Evolutionary conservation across 257 asterid genomes (phyloP).

Genomic region (Avicennia marina): DNA sequence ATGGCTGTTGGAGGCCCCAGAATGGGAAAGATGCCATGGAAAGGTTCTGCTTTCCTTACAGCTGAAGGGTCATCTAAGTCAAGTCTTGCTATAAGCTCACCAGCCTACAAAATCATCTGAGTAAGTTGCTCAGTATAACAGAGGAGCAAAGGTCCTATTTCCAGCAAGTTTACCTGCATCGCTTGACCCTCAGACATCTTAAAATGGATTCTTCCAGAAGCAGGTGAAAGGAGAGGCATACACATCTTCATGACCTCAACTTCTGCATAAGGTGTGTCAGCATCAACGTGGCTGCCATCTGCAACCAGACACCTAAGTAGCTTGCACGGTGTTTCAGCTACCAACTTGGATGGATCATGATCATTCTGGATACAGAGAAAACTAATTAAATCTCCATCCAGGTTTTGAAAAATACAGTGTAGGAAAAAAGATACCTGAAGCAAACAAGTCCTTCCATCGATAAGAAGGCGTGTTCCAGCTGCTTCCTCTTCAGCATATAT

Average conservation of each 20-base stretch:
- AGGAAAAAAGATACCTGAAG: conserved; percentile 69
- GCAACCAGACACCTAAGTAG: conserved; percentile 64
- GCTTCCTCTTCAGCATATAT: conserved; percentile 99
- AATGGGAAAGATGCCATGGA: conserved; percentile 80
- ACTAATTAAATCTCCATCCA: conserved; percentile 13
- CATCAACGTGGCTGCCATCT: conserved; percentile 87
- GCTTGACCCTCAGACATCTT: conserved; percentile 97
- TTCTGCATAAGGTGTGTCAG: conserved; percentile 93
- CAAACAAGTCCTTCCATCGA: conserved; percentile 98
- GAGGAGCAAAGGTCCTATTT: conserved; percentile 3
- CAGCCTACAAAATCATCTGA: conserved; percentile 52
- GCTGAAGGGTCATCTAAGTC: conserved; percentile 98
- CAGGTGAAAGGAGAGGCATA: conserved; percentile 99
- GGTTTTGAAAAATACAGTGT: background rate
- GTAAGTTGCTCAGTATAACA: conserved; percentile 17
- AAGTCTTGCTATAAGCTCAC: conserved; percentile 93
- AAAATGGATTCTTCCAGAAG: conserved; percentile 83
- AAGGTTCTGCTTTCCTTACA: conserved; percentile 96
- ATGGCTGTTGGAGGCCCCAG: conserved; percentile 97
- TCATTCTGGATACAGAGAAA: conserved; percentile 62
- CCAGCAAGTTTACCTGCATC: conserved; percentile 75
- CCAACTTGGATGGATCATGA: conserved; percentile 94
- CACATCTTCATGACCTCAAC: conserved; percentile 99
- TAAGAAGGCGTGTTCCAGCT: conserved; percentile 98
- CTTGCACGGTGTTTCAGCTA: conserved; percentile 99